phyloP scores from a whole-genome alignment of 768 basidiomycete genomes.

The Coprinopsis marcescibilis region DNA sequence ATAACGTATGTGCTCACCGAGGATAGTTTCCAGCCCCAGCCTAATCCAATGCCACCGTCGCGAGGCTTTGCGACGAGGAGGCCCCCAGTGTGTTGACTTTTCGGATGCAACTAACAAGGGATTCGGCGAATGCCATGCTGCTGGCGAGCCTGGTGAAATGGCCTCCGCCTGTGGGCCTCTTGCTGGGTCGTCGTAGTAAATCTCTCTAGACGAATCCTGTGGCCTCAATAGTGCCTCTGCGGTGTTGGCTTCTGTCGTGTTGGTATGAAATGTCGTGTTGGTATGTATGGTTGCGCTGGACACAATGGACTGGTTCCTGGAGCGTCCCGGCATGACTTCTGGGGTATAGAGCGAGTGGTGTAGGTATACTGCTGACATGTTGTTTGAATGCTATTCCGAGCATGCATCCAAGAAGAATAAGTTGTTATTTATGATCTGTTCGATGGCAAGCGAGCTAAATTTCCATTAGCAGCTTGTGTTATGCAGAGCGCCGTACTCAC shows the following conservation, averaged over 20 bases:
- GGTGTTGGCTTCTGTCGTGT: conserved; percentile 39
- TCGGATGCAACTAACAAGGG: conserved; percentile 17
- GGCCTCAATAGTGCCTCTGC: conserved; percentile 38
- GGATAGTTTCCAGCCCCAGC: not conserved
- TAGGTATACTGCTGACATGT: conserved; percentile 56
- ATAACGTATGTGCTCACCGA: not conserved
- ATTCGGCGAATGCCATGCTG: conserved; percentile 19
- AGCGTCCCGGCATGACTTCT: conserved; percentile 23
- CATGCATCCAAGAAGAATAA: conserved; percentile 7
- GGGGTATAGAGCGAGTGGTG: conserved; percentile 48
- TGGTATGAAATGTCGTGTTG: conserved; percentile 33
- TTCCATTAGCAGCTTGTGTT: not conserved
- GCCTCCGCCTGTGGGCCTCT: conserved; percentile 25
- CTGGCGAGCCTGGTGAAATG: conserved; percentile 3
- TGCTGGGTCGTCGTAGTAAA: conserved; percentile 16
- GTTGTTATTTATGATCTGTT: too few relatives aligned
- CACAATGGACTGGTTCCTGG: conserved; percentile 33
- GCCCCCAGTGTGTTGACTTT: not conserved
- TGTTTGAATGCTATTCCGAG: conserved; percentile 1
- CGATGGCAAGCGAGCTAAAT: conserved; percentile 2
- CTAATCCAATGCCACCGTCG: not conserved
- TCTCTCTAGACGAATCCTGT: conserved; percentile 25
- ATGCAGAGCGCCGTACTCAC: too few relatives aligned
- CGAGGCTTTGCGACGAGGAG: conserved; percentile 6
- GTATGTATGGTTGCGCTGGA: conserved; percentile 34